phyloP scores from a whole-genome alignment of 2,329 filamentous ascomycete genomes.

The Penicillium hordei region DNA sequence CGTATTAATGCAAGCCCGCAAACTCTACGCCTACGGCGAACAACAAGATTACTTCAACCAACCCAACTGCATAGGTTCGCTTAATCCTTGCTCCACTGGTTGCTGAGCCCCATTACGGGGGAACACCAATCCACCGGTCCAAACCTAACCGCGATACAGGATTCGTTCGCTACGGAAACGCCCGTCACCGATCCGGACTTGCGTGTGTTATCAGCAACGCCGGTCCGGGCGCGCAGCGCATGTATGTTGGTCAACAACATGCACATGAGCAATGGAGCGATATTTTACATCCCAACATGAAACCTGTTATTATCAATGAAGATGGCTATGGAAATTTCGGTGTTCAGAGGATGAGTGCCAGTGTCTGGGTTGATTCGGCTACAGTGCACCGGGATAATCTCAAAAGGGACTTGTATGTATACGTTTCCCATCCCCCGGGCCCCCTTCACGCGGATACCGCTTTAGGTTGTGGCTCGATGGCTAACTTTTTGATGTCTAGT shows the following conservation, averaged over 20 bases:
- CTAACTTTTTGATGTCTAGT: conserved; percentile 2
- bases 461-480: neutral
- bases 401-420: conserved; percentile 15
- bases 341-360: conserved; percentile 54
- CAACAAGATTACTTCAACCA: conserved; percentile 66
- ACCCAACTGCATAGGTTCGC: conserved; percentile 59
- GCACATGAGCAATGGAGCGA: conserved; percentile 64
- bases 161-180: conserved; percentile 54
- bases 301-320: conserved; percentile 57
- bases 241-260: conserved; percentile 61
- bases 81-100: neutral
- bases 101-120: neutral
- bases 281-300: conserved; percentile 55
- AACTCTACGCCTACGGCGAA: conserved; percentile 65
- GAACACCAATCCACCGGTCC: neutral
- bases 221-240: conserved; percentile 52
- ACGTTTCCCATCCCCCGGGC: neutral
- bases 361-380: conserved; percentile 61
- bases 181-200: conserved; percentile 51
- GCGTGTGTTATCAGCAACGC: conserved; percentile 59
- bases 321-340: conserved; percentile 61
- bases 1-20: conserved; percentile 60
- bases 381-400: conserved; percentile 33
- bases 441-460: too few relatives aligned
- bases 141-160: conserved; percentile 31